Evolutionary conservation across 257 asterid genomes (phyloP).

Genomic region (Eustoma russellianum): DNA sequence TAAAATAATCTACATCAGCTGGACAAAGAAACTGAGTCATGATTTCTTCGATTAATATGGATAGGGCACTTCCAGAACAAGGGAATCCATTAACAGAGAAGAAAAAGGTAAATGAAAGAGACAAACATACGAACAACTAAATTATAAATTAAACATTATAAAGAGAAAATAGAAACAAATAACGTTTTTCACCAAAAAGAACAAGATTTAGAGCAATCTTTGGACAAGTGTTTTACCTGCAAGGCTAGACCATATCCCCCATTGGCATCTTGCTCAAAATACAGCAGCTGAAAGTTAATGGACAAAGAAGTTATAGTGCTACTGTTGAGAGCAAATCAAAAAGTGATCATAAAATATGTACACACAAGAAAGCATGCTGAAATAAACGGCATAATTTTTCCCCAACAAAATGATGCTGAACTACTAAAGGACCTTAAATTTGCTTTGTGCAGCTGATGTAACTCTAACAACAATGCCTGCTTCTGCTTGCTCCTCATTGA

Average conservation of each 20-base stretch:
- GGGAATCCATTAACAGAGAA: too few relatives aligned
- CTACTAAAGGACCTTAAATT: conserved; percentile 57
- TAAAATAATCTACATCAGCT: too few relatives aligned
- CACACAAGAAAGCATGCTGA: neutral
- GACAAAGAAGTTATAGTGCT: conserved; percentile 15
- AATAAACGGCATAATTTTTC: neutral
- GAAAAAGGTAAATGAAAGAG: too few relatives aligned
- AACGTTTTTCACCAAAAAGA: conserved; percentile 2
- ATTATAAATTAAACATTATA: too few relatives aligned
- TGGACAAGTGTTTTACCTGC: conserved; percentile 48
- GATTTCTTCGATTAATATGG: too few relatives aligned
- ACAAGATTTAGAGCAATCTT: neutral
- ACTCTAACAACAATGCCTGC: conserved; percentile 89
- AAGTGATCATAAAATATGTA: neutral
- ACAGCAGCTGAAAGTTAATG: conserved; percentile 47
- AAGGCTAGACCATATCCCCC: conserved; percentile 96
- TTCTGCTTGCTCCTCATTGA: conserved; percentile 91
- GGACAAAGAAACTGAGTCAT: too few relatives aligned
- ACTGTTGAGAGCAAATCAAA: conserved; percentile 1
- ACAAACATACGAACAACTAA: too few relatives aligned
- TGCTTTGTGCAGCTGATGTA: conserved; percentile 95
- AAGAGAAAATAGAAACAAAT: too few relatives aligned
- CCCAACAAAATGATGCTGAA: neutral
- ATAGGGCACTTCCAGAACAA: too few relatives aligned
- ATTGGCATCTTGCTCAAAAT: conserved; percentile 84